Conservation (phyloP, 179 eudicot species). For the Monotropa hypopitys region DNA sequence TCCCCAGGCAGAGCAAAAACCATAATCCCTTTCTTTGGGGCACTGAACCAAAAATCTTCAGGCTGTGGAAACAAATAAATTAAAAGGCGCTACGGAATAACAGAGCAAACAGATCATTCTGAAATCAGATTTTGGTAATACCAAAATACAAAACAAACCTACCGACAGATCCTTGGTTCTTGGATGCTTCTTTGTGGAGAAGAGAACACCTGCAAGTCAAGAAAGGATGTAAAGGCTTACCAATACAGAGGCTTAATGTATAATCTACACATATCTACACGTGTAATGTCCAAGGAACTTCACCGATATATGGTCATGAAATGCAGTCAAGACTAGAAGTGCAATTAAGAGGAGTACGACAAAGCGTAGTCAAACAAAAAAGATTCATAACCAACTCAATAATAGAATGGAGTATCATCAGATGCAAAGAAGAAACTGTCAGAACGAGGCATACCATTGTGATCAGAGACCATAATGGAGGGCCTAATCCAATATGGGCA, state of each 20-base stretch:
- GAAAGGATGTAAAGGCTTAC: neutral
- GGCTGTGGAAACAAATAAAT: slow-evolving; percentile 38
- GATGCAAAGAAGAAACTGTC: slow-evolving; percentile 1
- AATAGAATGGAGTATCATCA: neutral
- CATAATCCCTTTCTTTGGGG: slow-evolving; percentile 92
- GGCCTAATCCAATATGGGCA: slow-evolving; percentile 98
- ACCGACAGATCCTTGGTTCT: slow-evolving; percentile 90
- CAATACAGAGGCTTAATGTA: neutral
- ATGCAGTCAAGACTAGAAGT: neutral
- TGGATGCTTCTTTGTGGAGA: slow-evolving; percentile 78
- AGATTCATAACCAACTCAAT: neutral
- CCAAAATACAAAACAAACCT: slow-evolving; percentile 12
- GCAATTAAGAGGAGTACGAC: neutral
- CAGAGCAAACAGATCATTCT: neutral
- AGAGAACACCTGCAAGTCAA: slow-evolving; percentile 49
- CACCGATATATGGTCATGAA: neutral
- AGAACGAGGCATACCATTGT: slow-evolving; percentile 46
- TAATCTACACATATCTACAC: neutral
- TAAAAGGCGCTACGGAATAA: neutral
- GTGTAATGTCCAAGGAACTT: neutral
- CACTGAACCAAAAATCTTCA: slow-evolving; percentile 90
- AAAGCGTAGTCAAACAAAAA: neutral
- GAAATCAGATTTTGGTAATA: neutral
- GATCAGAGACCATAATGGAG: slow-evolving; percentile 69
- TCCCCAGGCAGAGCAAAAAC: slow-evolving; percentile 97